These are phyloP conservation scores for Myotisia sp. DNA, from an alignment of 2,329 filamentous ascomycete species.

Conservation along the genomic window DNA sequence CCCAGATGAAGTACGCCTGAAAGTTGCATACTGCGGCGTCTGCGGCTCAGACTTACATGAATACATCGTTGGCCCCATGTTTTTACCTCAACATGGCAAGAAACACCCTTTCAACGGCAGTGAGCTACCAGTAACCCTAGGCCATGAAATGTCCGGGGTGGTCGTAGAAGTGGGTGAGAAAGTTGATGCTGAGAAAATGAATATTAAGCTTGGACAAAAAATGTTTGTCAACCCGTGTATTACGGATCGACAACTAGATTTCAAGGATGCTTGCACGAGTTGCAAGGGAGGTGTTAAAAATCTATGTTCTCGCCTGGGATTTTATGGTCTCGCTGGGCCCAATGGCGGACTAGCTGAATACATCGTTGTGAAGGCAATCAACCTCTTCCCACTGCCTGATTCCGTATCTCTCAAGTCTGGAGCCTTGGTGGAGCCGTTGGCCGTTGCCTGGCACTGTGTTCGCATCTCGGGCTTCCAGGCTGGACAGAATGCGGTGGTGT, in stretches of 20 bases:
- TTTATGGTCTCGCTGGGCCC: slow-evolving; percentile 36
- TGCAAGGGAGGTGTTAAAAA: slow-evolving; percentile 42
- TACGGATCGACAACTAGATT: slow-evolving; percentile 33
- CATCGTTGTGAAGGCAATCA: slow-evolving; percentile 16
- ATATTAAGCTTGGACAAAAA: slow-evolving; percentile 39
- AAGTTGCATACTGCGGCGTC: slow-evolving; percentile 24
- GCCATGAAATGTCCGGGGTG: slow-evolving; percentile 51
- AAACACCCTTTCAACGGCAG: slow-evolving; percentile 47
- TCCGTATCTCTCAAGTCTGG: slow-evolving; percentile 15
- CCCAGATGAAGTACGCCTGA: slow-evolving; percentile 35
- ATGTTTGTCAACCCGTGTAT: slow-evolving; percentile 49
- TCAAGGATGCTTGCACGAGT: slow-evolving; percentile 35
- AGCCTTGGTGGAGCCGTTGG: slow-evolving; percentile 48
- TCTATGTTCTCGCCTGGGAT: slow-evolving; percentile 43
- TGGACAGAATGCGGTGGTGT: slow-evolving; percentile 38
- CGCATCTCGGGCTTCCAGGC: slow-evolving; percentile 33
- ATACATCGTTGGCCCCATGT: slow-evolving; percentile 36
- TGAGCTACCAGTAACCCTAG: slow-evolving; percentile 44
- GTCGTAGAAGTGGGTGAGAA: slow-evolving; percentile 44
- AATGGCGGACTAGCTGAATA: slow-evolving; percentile 19
- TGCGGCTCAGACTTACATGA: slow-evolving; percentile 38
- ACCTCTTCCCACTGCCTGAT: slow-evolving; percentile 17
- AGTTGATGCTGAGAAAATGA: slow-evolving; percentile 25
- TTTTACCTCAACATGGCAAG: slow-evolving; percentile 30
- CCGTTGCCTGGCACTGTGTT: slow-evolving; percentile 52